phyloP scores from a whole-genome alignment of 139 green algal genomes.

The Auxenochlorella protothecoides region DNA sequence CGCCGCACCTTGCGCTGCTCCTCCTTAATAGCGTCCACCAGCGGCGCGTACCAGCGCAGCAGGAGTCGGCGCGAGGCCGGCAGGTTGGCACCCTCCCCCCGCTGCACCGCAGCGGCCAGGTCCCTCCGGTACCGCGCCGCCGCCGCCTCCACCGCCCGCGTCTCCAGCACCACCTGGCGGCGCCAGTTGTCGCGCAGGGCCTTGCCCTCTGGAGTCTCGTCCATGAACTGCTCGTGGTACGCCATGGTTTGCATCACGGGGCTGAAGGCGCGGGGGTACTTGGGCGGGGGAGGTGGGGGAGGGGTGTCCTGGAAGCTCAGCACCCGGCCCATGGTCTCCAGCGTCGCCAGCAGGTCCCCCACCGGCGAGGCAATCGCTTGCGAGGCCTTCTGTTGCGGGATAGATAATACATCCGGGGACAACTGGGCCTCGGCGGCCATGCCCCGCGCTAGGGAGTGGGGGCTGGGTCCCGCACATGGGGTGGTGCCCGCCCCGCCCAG shows the following conservation, averaged over 20 bases:
- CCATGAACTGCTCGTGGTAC: slow-evolving; percentile 22
- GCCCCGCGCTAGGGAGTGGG: no score
- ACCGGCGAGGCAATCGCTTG: slow-evolving; percentile 8
- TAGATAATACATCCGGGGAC: no score
- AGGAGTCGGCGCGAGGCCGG: slow-evolving; percentile 19
- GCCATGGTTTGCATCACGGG: slow-evolving; percentile 9
- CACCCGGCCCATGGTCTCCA: not conserved
- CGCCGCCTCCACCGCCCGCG: slow-evolving; percentile 14
- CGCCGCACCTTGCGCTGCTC: slow-evolving; percentile 32
- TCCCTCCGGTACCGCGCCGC: slow-evolving; percentile 19
- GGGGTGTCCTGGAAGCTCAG: not conserved
- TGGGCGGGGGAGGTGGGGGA: not conserved
- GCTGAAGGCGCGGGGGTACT: not conserved
- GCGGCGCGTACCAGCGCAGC: slow-evolving; percentile 28
- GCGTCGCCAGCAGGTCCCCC: slow-evolving; percentile 12
- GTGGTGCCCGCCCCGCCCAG: no score
- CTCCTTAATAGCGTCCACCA: slow-evolving; percentile 28
- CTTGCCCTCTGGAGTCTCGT: slow-evolving; percentile 12
- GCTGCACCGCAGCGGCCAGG: not conserved
- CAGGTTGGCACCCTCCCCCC: slow-evolving; percentile 14
- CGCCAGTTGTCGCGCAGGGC: slow-evolving; percentile 26
- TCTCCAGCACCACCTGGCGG: slow-evolving; percentile 35
- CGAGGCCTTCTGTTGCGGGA: not conserved
- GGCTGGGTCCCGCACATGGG: no score
- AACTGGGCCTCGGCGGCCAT: no score